phyloP scores from a whole-genome alignment of 2,329 filamentous ascomycete species.

The Neoascochyta sp. region DNA sequence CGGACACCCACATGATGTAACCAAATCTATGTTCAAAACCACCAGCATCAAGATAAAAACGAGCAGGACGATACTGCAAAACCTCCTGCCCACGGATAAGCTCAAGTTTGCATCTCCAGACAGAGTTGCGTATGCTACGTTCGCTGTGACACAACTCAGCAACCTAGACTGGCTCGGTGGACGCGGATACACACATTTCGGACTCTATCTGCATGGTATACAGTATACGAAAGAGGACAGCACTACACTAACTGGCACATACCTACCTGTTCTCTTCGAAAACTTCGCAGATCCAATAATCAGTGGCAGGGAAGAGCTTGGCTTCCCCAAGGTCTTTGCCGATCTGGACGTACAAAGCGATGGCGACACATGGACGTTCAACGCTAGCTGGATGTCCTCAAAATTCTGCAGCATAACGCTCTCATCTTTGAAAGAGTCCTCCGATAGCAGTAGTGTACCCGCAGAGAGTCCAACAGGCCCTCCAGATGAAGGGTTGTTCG shows the following conservation, averaged over 20 bases:
- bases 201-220: constrained; percentile 61
- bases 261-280: constrained; percentile 58
- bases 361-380: constrained; percentile 38
- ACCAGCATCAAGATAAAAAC: constrained; percentile 42
- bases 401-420: constrained; percentile 34
- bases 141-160: constrained; percentile 38
- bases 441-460: constrained; percentile 5
- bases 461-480: constrained; percentile 1
- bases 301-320: constrained; percentile 58
- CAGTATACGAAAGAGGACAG: constrained; percentile 53
- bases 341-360: constrained; percentile 46
- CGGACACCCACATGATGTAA: constrained; percentile 20
- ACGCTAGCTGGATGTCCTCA: constrained; percentile 38
- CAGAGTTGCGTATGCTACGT: constrained; percentile 39
- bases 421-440: constrained; percentile 16
- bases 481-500: constrained; percentile 50
- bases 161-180: constrained; percentile 61
- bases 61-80: constrained; percentile 41
- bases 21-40: constrained; percentile 34
- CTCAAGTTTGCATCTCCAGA: constrained; percentile 39
- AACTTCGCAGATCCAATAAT: constrained; percentile 58
- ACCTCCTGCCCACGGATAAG: constrained; percentile 37
- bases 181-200: constrained; percentile 55
- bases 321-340: constrained; percentile 59
- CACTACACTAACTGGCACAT: constrained; percentile 49